Percentiles rank a stretch among this genome's conserved stretches.
Evolutionary conservation across 192 early-diverging fungal genomes (phyloP).

Genomic region (Haplosporangium gracile): DNA sequence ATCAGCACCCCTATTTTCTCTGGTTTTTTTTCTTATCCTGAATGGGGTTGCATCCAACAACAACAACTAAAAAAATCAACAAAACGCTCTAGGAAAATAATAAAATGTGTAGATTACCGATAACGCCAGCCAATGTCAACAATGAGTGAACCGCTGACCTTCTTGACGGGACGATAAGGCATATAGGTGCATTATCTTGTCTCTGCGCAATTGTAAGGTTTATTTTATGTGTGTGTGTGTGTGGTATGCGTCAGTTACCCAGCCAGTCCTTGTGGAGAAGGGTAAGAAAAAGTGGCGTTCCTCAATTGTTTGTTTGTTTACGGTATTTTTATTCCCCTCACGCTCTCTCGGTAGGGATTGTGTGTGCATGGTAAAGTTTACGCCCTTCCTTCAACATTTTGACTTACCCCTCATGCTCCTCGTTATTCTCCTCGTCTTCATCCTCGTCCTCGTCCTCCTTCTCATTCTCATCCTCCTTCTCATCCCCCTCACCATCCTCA

Average conservation of each 20-base stretch:
- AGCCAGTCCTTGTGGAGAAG: not conserved
- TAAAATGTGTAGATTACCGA: not conserved
- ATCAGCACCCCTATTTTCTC: not conserved
- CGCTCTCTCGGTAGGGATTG: not conserved
- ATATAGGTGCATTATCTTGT: not conserved
- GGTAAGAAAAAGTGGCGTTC: not conserved
- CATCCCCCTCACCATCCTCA: not conserved
- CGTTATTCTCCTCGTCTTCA: not conserved
- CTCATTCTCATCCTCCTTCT: not conserved
- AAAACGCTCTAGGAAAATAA: not conserved
- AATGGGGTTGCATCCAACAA: not conserved
- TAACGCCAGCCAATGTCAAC: not conserved
- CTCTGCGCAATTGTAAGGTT: constrained; percentile 1
- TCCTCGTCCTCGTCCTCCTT: not conserved
- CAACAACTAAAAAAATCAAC: not conserved
- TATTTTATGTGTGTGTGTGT: not conserved
- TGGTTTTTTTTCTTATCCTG: not conserved
- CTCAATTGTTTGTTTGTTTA: not conserved
- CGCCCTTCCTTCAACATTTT: not conserved
- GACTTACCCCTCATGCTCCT: not conserved
- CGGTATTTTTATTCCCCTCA: not conserved
- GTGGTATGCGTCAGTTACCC: not conserved
- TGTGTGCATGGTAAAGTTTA: not conserved
- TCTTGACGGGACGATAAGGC: not conserved
- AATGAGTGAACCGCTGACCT: not conserved